Evolutionary conservation across 2,329 filamentous ascomycete species (phyloP).

Genomic region (Alternaria gaisen): DNA sequence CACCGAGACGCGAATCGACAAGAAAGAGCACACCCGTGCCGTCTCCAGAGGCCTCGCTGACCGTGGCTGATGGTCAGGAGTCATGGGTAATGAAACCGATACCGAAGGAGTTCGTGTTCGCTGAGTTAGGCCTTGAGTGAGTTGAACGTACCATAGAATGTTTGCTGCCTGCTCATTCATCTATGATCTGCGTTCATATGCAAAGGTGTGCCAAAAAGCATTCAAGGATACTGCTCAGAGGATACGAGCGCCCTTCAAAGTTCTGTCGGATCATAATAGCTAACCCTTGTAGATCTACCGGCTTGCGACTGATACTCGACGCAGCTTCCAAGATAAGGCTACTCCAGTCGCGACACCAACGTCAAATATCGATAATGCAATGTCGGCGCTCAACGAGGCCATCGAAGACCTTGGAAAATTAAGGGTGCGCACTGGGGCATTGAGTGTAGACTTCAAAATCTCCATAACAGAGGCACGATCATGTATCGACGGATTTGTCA

Average conservation of each 20-base stretch:
- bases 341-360: constrained; percentile 33
- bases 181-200: neutral
- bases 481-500: constrained; percentile 34
- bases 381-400: constrained; percentile 38
- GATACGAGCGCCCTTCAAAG: neutral
- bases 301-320: constrained; percentile 36
- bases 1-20: neutral
- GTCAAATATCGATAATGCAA: constrained; percentile 35
- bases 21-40: constrained; percentile 13
- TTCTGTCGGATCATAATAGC: neutral
- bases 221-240: neutral
- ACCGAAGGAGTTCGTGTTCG: neutral
- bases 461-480: constrained; percentile 26
- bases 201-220: neutral
- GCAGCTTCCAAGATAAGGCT: constrained; percentile 33
- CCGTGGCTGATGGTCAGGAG: constrained; percentile 31
- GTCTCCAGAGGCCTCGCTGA: constrained; percentile 23
- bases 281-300: constrained; percentile 37
- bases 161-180: neutral
- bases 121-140: neutral
- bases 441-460: constrained; percentile 24
- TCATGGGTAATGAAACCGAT: constrained; percentile 23
- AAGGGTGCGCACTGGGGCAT: constrained; percentile 27
- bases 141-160: neutral
- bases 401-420: constrained; percentile 39